Evolutionary conservation across 2,329 filamentous ascomycete genomes (phyloP).

Genomic region (Byssothecium circinans): DNA sequence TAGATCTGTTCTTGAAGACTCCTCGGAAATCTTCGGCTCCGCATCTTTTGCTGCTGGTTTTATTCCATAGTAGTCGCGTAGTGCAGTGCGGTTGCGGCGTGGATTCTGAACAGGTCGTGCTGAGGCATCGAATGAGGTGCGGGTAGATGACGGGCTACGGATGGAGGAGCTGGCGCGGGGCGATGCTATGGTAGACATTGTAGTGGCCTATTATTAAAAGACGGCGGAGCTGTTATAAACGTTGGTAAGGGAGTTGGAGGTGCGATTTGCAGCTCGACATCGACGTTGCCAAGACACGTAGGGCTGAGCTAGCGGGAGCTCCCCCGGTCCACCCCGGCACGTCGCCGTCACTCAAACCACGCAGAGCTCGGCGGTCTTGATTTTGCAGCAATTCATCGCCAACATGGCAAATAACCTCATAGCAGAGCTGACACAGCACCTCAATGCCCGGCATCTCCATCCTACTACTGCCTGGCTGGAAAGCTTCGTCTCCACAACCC

Average conservation of each 20-base stretch:
- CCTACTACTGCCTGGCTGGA: conserved; percentile 66
- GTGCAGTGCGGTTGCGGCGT: conserved; percentile 76
- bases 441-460: conserved; percentile 55
- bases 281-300: conserved; percentile 21
- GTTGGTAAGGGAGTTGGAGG: neutral
- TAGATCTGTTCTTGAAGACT: conserved; percentile 33
- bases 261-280: neutral
- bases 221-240: neutral
- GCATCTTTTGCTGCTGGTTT: conserved; percentile 50
- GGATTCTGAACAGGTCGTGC: conserved; percentile 44
- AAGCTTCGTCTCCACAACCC: conserved; percentile 60
- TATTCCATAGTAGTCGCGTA: conserved; percentile 94
- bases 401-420: conserved; percentile 32
- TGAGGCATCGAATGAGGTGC: conserved; percentile 65
- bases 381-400: conserved; percentile 6
- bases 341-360: neutral
- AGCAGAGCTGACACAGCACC: conserved; percentile 55
- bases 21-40: conserved; percentile 36
- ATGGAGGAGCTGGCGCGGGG: conserved; percentile 62
- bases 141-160: conserved; percentile 72
- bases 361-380: neutral
- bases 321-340: too few relatives aligned
- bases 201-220: neutral
- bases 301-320: conserved; percentile 12
- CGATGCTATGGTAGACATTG: conserved; percentile 63